Base-by-base conservation (phyloP, 331 rosid genomes). In the Pyrus hybrid region DNA sequence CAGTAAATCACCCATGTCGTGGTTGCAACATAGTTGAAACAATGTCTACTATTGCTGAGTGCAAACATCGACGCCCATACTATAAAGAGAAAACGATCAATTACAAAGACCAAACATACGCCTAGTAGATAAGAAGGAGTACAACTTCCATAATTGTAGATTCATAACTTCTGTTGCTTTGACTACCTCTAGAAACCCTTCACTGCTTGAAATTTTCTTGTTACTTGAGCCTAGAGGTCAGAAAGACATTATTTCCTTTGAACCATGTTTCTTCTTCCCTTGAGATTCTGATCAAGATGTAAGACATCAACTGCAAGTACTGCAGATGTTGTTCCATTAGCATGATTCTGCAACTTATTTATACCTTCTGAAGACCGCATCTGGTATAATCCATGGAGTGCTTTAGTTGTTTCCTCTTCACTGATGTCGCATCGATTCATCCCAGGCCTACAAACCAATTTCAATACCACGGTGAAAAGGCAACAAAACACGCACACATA, bases 401-500 rank as follows among this genome's bases (percentile, higher is more conserved):
- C 84, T 37, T 72, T 71, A 0, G 87, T 84, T 65, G 96, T 87
- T 77, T 88, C 89, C 47, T 88, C 85, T 86, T 88, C 88, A n/a
- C 84, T 81, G 80, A 91, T 81, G 81, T 78, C 78, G 81, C 96
- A 88, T 7, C 63, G 76, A 43, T 87, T 91, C 96, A 84, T 85
- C 61, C 93, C 88, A 78, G 88, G 88, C 86, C 96, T 91, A 75
- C 51, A 45, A 77, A 76, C 64, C 76, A 58, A 30, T 77, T 76
- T 54, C 35, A 81, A 79, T 66, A 76, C 72, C 76, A 79, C 23
- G 21, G 63, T 83, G 53, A 86, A 76, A 32, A 62, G 41, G 74
- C 23, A 26, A 14, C 54, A 56, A 60, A 70, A 28, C 23, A 47
- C 1, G 33, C 20, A 68, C 20, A 69, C 5, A 3, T 68, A 26